Conservation (phyloP, 129 eudicot species). For the Pulicaria dysenterica region DNA sequence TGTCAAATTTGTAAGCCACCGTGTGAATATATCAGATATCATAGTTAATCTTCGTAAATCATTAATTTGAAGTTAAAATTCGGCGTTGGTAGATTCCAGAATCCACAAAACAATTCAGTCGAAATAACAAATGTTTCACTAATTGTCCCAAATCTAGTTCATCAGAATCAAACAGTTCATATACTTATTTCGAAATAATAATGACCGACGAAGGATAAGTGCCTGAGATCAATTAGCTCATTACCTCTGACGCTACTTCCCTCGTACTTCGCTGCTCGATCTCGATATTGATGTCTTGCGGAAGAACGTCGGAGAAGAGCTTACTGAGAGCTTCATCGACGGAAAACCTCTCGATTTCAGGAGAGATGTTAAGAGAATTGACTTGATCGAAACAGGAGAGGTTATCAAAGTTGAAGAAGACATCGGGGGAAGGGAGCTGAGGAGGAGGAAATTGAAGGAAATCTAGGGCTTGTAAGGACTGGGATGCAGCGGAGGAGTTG, state of each 20-base stretch:
- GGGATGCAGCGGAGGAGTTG: slow-evolving; percentile 48
- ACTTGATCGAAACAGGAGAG: slow-evolving; percentile 42
- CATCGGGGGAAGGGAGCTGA: slow-evolving; percentile 43
- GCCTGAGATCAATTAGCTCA: slow-evolving; percentile 9
- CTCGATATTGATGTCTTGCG: slow-evolving; percentile 42
- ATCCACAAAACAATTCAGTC: slow-evolving; percentile 22
- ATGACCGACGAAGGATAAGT: not conserved
- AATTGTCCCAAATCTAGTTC: slow-evolving; percentile 17
- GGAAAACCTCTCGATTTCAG: slow-evolving; percentile 45
- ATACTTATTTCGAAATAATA: not conserved
- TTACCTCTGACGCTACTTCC: slow-evolving; percentile 44
- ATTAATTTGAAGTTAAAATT: slow-evolving; percentile 1
- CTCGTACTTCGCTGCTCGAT: slow-evolving; percentile 27
- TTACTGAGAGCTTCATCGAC: slow-evolving; percentile 55
- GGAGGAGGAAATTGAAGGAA: slow-evolving; percentile 78
- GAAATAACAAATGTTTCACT: not conserved
- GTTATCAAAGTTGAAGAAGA: slow-evolving; percentile 25
- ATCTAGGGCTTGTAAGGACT: slow-evolving; percentile 52
- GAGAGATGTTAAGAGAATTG: slow-evolving; percentile 29
- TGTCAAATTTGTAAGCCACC: not conserved
- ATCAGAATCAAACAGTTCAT: slow-evolving; percentile 8
- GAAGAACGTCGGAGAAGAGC: slow-evolving; percentile 71
- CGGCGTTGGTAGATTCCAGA: slow-evolving; percentile 2
- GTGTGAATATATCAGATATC: slow-evolving; percentile 4
- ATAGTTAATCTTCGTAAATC: not conserved